These are phyloP conservation scores for Alopecurus myosuroides DNA, from an alignment of 176 grass and related monocot species.

Conservation along the genomic window DNA sequence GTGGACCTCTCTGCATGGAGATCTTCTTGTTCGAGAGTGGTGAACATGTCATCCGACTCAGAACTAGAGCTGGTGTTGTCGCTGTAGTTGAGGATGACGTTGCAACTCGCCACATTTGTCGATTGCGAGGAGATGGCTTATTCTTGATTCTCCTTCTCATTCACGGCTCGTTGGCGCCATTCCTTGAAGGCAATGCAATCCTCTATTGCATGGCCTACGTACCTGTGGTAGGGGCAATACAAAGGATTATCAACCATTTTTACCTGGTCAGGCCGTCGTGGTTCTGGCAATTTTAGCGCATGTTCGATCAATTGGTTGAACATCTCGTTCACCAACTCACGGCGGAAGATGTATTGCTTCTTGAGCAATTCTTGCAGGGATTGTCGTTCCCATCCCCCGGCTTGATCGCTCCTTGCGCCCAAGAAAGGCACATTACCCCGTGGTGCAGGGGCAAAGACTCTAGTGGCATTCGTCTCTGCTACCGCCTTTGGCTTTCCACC, in stretches of 20 bases:
- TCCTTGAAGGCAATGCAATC: not conserved
- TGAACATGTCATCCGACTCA: not conserved
- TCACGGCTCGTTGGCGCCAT: not conserved
- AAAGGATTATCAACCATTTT: not conserved
- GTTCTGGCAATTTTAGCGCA: not conserved
- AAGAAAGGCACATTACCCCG: not conserved
- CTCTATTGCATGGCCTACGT: not conserved
- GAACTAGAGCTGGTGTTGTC: not conserved
- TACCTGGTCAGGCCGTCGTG: not conserved
- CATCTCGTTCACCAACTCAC: not conserved
- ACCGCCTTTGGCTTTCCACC: not conserved
- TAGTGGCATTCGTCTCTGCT: not conserved
- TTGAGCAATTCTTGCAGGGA: not conserved
- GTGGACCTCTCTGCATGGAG: not conserved
- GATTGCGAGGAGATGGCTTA: not conserved
- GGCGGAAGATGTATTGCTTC: not conserved
- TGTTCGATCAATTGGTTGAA: not conserved
- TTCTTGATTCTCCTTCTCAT: not conserved
- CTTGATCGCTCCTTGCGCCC: not conserved
- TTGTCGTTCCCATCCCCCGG: fast-evolving
- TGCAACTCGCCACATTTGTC: not conserved
- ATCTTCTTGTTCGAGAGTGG: not conserved
- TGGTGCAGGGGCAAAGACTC: not conserved
- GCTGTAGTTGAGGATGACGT: not conserved
- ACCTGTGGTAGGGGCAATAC: not conserved